Conservation (phyloP, 208 protist species). For the Acanthamoeba quina region DNA sequence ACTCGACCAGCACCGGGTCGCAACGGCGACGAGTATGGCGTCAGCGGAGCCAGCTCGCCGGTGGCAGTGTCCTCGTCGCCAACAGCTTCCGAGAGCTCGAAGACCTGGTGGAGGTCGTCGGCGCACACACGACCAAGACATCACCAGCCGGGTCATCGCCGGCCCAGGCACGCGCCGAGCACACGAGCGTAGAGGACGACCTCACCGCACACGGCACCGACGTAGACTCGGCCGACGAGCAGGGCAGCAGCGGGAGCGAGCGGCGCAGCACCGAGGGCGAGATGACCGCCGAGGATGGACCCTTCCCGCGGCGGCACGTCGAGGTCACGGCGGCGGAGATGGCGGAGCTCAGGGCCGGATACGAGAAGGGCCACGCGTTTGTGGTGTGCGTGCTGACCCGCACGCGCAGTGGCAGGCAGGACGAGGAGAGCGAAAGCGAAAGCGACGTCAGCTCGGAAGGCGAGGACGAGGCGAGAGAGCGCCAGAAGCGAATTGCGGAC, state of each 20-base stretch:
- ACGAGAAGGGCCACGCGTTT: conserved; percentile 3
- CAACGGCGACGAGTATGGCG: not conserved
- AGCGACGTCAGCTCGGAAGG: conserved; percentile 31
- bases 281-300: conserved; percentile 26
- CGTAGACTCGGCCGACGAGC: not conserved
- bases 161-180: not conserved
- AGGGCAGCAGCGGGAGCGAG: not conserved
- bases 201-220: not conserved
- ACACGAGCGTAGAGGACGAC: not conserved
- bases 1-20: not conserved
- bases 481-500: not conserved
- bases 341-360: not conserved
- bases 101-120: not conserved
- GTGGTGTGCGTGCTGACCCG: conserved; percentile 21
- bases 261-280: conserved; percentile 9
- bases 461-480: conserved; percentile 5
- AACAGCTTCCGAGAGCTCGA: conserved; percentile 29
- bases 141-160: not conserved
- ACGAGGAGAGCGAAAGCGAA: conserved; percentile 20
- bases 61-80: conserved; percentile 5
- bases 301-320: conserved; percentile 1
- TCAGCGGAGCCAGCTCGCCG: not conserved
- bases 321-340: conserved; percentile 17
- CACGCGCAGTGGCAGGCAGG: not conserved
- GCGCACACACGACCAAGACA: not conserved